These are phyloP conservation scores for Colletotrichum horii DNA, from an alignment of 2,329 filamentous ascomycete genomes.

Conservation along the genomic window DNA sequence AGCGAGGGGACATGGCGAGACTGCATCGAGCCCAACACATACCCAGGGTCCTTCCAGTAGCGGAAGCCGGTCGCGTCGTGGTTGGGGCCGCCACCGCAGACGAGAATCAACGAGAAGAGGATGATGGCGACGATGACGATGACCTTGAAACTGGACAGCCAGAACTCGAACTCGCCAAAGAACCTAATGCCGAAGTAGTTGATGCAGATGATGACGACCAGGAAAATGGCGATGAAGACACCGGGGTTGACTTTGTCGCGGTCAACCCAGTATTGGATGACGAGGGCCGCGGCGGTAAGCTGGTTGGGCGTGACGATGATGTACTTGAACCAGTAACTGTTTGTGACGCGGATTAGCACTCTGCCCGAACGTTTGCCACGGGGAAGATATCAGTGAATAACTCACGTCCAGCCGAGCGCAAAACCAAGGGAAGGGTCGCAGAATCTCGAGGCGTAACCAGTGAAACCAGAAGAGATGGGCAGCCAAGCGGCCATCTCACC, in stretches of 20 bases:
- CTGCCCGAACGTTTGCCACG: neutral
- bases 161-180: slow-evolving; percentile 71
- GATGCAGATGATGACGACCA: slow-evolving; percentile 66
- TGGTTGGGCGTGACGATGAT: slow-evolving; percentile 88
- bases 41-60: slow-evolving; percentile 69
- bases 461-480: slow-evolving; percentile 79
- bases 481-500: slow-evolving; percentile 88
- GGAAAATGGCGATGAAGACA: slow-evolving; percentile 78
- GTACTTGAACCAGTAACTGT: slow-evolving; percentile 74
- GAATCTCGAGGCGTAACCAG: slow-evolving; percentile 80
- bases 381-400: slow-evolving; percentile 19
- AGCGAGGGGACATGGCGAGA: neutral
- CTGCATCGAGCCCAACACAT: neutral
- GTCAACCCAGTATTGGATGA: slow-evolving; percentile 79
- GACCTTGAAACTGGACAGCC: slow-evolving; percentile 71
- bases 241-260: slow-evolving; percentile 73
- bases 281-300: slow-evolving; percentile 78
- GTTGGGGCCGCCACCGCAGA: slow-evolving; percentile 69
- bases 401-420: slow-evolving; percentile 73
- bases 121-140: slow-evolving; percentile 71
- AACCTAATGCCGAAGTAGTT: slow-evolving; percentile 74
- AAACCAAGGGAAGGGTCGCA: slow-evolving; percentile 83
- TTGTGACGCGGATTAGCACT: slow-evolving; percentile 72
- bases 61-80: slow-evolving; percentile 67
- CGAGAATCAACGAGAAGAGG: slow-evolving; percentile 67